Base-by-base conservation (phyloP, 139 green algal genomes). In the Coelastrella sp. region DNA sequence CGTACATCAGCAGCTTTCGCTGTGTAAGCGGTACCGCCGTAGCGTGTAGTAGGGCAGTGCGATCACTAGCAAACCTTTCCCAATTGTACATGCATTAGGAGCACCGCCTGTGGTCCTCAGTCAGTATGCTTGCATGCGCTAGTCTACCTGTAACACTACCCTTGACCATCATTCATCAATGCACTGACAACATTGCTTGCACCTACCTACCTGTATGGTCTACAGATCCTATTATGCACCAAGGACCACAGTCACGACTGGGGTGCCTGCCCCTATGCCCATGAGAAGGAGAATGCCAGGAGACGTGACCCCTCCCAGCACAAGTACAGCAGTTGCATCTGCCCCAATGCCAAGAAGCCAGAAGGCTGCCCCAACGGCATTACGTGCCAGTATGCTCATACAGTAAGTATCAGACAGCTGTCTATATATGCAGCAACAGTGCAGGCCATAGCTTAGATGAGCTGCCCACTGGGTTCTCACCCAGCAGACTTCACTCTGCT, bases 241-340 rank as follows among this genome's bases (percentile, higher is more conserved):
- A 86, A 86, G 80, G 57, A 60, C 59, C 66, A 86, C 59, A 74
- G 59, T 74, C 80, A 86, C 16, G 80, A 86, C 22, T 86, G 98
- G 98, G 97, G 97, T 8, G 92, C 97, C 14, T 99, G 98, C 92
- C 98, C 98, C 3, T 99, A 99, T 92, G 95, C 97, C 6, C 98
- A 99, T 90, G 96, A 97, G 4, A 98, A 96, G 0, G 98, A 99
- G 93, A 99, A 99, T 87, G 98, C 98, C 0, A 92, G 97, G 14
- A 92, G 98, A 6, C 93, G 98, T 6, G 98, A 99, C 92, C 97
- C 97, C 0, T 93, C 96, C 8, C 84, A 96, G 32, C 97, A 96
- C 92, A 92, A 92, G 57, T 99, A 99, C 96, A 96, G 95, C 86
- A 95, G 95, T 16, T 93, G 96, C 13, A 94, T 97, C 75, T 99